Conservation (phyloP, 192 early-diverging fungal genomes). For the Coemansia sp. region DNA sequence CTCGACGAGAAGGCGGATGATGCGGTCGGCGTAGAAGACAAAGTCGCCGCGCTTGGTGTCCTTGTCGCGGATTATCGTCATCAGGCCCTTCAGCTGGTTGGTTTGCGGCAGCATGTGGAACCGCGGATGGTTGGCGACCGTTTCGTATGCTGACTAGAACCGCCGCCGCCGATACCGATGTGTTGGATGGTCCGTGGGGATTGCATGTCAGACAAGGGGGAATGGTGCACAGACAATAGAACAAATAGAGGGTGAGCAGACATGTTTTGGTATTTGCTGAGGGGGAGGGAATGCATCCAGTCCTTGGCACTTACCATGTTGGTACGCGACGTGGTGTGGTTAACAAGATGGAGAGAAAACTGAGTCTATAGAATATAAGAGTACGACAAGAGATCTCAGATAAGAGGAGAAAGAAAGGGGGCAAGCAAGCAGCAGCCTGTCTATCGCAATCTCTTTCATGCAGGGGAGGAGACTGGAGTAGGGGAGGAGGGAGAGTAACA, state of each 20-base stretch:
- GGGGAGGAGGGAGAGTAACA: too few species aligned
- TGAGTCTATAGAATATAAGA: neutral
- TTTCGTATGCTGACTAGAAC: slow-evolving; percentile 25
- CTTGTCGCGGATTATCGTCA: slow-evolving; percentile 83
- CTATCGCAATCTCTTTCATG: too few species aligned
- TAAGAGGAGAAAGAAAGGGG: neutral
- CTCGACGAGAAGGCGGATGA: slow-evolving; percentile 87
- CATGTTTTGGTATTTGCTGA: neutral
- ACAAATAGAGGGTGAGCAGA: neutral
- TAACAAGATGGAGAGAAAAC: neutral
- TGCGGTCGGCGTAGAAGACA: slow-evolving; percentile 89
- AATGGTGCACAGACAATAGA: neutral
- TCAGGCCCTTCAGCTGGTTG: slow-evolving; percentile 74
- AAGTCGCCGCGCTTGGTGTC: slow-evolving; percentile 84
- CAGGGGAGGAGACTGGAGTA: too few species aligned
- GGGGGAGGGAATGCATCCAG: neutral
- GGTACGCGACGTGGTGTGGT: neutral
- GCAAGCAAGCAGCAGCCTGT: too few species aligned
- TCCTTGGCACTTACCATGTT: neutral
- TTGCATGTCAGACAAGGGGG: neutral
- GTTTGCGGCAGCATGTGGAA: slow-evolving; percentile 70
- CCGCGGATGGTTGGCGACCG: slow-evolving; percentile 54
- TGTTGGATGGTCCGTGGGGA: neutral
- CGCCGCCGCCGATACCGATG: neutral
- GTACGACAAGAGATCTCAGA: neutral